phyloP scores from a whole-genome alignment of 176 grass and related monocot species.

The Lolium rigidum region DNA sequence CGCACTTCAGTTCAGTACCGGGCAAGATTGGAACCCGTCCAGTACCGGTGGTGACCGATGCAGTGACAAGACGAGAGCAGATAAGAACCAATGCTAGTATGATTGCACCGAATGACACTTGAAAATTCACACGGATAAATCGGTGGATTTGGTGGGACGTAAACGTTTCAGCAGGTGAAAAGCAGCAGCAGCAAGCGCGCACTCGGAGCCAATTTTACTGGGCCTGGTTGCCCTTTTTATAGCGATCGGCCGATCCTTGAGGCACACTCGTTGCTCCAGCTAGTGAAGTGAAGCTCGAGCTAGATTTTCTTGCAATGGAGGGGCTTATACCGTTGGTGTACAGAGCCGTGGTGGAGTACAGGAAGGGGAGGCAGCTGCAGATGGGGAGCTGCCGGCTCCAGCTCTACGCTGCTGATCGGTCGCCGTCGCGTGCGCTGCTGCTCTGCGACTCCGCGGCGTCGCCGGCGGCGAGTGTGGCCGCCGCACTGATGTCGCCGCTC shows the following conservation, averaged over 20 bases:
- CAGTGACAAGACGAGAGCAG: conserved; percentile 27
- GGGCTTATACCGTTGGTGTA: conserved; percentile 58
- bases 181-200: neutral
- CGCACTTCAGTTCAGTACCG: neutral
- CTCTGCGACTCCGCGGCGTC: neutral
- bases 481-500: conserved; percentile 44
- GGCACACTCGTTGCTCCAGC: conserved; percentile 26
- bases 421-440: neutral
- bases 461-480: neutral
- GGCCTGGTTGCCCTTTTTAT: conserved; percentile 36
- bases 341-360: conserved; percentile 45
- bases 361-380: conserved; percentile 32
- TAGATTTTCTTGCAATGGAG: conserved; percentile 32
- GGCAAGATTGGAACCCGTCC: neutral
- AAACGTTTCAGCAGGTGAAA: conserved; percentile 40
- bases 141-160: conserved; percentile 58
- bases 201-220: neutral
- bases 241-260: neutral
- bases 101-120: conserved; percentile 36
- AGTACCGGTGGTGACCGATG: neutral
- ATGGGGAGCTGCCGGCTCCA: conserved; percentile 22
- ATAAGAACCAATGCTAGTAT: conserved; percentile 15
- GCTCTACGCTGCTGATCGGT: neutral
- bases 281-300: no score
- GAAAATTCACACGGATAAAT: neutral